A percentile compares a stretch with the other conserved stretches of the same genome.
Conservation (phyloP, 2,329 filamentous ascomycete genomes). For the Tolypocladium nubicola region DNA sequence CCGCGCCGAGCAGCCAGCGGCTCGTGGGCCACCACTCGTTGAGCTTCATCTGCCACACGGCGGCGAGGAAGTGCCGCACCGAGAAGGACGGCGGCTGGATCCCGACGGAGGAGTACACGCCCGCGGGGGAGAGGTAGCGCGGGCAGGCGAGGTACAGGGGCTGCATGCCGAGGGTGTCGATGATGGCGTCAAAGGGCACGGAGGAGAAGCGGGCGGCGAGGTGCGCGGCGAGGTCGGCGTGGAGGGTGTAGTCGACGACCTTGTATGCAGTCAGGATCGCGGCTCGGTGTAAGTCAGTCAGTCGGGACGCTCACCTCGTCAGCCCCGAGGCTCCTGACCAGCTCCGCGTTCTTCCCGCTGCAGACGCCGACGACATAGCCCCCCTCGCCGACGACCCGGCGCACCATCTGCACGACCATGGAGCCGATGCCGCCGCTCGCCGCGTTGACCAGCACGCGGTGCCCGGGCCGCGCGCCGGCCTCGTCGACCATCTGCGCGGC, state of each 20-base stretch:
- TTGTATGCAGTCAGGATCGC: constrained; percentile 4
- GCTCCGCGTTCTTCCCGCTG: constrained; percentile 31
- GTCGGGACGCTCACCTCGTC: constrained; percentile 25
- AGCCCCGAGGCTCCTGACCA: constrained; percentile 35
- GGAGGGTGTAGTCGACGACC: constrained; percentile 30
- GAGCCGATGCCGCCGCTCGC: constrained; percentile 40
- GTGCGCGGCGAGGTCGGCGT: constrained; percentile 22
- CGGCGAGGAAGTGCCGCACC: constrained; percentile 17
- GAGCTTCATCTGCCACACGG: constrained; percentile 22
- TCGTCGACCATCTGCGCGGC: constrained; percentile 26
- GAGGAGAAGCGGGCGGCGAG: constrained; percentile 20
- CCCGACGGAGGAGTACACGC: constrained; percentile 30
- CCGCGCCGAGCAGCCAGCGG: constrained; percentile 24
- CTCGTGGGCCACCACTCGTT: constrained; percentile 27
- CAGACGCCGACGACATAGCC: constrained; percentile 37
- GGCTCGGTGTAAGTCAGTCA: neutral
- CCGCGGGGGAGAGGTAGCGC: constrained; percentile 24
- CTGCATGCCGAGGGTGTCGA: constrained; percentile 39
- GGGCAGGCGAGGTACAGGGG: constrained; percentile 29
- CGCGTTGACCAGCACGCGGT: constrained; percentile 36
- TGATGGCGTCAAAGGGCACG: constrained; percentile 29
- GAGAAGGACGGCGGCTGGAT: constrained; percentile 23
- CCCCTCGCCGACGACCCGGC: constrained; percentile 23
- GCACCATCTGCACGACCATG: constrained; percentile 32
- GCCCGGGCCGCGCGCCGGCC: constrained; percentile 25